These are phyloP conservation scores for Aphanomyces astaci DNA, from an alignment of 352 stramenopile genomes.

Conservation along the genomic window DNA sequence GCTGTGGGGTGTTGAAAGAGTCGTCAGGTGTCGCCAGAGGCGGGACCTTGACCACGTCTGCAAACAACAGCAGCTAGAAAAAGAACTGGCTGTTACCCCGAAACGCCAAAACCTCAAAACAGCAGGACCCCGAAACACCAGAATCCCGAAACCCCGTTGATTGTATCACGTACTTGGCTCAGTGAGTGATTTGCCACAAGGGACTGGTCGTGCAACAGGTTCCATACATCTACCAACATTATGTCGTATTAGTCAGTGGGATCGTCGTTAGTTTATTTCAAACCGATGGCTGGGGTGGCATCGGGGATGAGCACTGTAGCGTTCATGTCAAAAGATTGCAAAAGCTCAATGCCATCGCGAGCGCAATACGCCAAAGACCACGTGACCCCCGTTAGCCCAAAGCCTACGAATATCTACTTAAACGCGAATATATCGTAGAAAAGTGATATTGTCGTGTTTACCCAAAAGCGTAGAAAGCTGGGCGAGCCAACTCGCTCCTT, in stretches of 20 bases:
- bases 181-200: slow-evolving; percentile 33
- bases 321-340: slow-evolving; percentile 37
- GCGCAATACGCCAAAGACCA: slow-evolving; percentile 43
- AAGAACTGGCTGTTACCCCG: too few relatives aligned
- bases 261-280: too few relatives aligned
- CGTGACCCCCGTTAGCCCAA: slow-evolving; percentile 41
- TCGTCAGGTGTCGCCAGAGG: slow-evolving; percentile 42
- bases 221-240: slow-evolving; percentile 50
- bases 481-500: slow-evolving; percentile 37
- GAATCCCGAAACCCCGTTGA: too few relatives aligned
- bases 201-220: slow-evolving; percentile 31
- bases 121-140: not conserved
- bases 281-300: not conserved
- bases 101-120: not conserved
- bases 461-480: slow-evolving; percentile 30
- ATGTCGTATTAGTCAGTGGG: too few relatives aligned
- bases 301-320: slow-evolving; percentile 29
- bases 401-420: slow-evolving; percentile 29
- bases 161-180: too few relatives aligned
- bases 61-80: slow-evolving; percentile 31
- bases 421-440: not conserved
- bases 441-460: not conserved
- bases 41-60: slow-evolving; percentile 51
- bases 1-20: slow-evolving; percentile 28
- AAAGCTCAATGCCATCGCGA: slow-evolving; percentile 38